phyloP scores from a whole-genome alignment of 2,329 filamentous ascomycete species.

The Penicillium sclerotigenum region DNA sequence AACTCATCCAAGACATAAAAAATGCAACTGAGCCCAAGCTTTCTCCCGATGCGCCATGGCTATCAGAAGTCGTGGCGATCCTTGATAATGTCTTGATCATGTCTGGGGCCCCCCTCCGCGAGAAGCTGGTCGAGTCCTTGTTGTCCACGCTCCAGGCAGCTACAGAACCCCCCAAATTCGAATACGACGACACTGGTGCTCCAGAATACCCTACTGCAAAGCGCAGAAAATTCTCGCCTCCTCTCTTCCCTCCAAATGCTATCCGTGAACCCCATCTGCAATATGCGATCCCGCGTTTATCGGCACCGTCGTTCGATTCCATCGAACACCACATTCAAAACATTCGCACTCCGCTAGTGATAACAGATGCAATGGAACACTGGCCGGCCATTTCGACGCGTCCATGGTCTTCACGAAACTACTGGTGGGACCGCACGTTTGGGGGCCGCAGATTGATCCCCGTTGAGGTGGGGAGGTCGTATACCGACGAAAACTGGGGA shows the following conservation, averaged over 20 bases:
- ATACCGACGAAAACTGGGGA: constrained; percentile 80
- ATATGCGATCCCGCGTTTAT: constrained; percentile 40
- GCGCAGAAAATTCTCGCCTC: constrained; percentile 31
- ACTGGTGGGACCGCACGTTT: constrained; percentile 72
- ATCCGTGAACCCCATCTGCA: constrained; percentile 34
- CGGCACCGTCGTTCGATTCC: constrained; percentile 52
- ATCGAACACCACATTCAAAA: constrained; percentile 62
- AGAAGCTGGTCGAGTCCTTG: constrained; percentile 41
- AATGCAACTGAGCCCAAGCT: constrained; percentile 16
- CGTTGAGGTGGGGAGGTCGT: constrained; percentile 80
- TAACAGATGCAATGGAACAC: constrained; percentile 60
- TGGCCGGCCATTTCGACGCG: constrained; percentile 74
- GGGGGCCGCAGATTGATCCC: constrained; percentile 76
- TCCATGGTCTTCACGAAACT: constrained; percentile 70
- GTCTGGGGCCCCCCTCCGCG: constrained; percentile 62
- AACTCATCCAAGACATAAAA: constrained; percentile 16
- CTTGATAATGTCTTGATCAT: constrained; percentile 77
- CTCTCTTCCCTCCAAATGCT: constrained; percentile 34
- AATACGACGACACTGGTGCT: constrained; percentile 3
- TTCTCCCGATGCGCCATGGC: constrained; percentile 36
- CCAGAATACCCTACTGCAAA: constrained; percentile 20
- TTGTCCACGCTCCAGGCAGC: constrained; percentile 32
- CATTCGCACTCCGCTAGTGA: constrained; percentile 60
- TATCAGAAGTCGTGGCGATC: constrained; percentile 59
- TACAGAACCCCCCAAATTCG: not conserved